Conservation (phyloP, 2,329 filamentous ascomycete genomes). For the Alternaria burnsii region DNA sequence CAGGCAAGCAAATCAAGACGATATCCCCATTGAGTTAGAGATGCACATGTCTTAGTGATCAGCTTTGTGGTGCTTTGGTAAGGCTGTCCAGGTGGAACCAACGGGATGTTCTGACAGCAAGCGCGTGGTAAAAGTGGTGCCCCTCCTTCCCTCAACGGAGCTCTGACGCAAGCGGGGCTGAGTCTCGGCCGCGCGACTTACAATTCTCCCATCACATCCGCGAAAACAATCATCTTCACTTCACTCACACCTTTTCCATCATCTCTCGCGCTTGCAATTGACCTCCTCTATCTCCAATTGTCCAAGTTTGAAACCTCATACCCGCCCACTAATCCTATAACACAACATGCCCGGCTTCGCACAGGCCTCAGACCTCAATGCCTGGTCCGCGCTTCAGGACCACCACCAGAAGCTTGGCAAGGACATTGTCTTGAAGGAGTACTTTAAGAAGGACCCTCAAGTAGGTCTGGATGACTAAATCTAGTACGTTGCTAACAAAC, state of each 20-base stretch:
- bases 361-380: constrained; percentile 83
- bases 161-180: constrained; percentile 38
- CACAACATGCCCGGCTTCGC: constrained; percentile 70
- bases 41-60: constrained; percentile 35
- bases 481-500: constrained; percentile 13
- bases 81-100: constrained; percentile 31
- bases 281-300: constrained; percentile 12
- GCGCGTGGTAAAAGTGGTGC: constrained; percentile 28
- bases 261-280: constrained; percentile 26
- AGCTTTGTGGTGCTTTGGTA: constrained; percentile 23
- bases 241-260: constrained; percentile 21
- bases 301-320: constrained; percentile 15
- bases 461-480: constrained; percentile 12
- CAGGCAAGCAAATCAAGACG: constrained; percentile 47
- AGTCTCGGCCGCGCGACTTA: constrained; percentile 28
- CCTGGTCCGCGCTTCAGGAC: constrained; percentile 90
- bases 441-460: constrained; percentile 82
- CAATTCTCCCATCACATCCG: constrained; percentile 19
- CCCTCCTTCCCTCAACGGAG: constrained; percentile 23
- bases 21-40: constrained; percentile 36
- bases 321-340: constrained; percentile 32
- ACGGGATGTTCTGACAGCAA: constrained; percentile 20
- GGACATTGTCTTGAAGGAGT: constrained; percentile 90
- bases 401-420: constrained; percentile 88
- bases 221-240: constrained; percentile 19